Evolutionary conservation across 169 alveolate genomes (phyloP).

Genomic region (Eimeria falciformis): DNA sequence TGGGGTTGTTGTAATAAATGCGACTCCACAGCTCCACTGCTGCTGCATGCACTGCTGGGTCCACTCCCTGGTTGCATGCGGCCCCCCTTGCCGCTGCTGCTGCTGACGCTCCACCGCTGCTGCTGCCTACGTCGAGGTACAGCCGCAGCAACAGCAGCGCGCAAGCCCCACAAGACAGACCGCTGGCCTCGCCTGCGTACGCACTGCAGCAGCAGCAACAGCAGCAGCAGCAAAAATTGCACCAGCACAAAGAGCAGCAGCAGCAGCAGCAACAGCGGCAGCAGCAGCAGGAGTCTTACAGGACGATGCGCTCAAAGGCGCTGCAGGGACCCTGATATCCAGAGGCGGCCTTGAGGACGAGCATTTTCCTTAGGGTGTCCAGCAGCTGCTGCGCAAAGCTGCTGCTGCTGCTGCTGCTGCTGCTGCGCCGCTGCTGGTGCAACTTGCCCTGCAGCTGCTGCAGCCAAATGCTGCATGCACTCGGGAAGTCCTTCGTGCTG

Average conservation of each 20-base stretch:
- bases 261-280: neutral
- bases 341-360: conserved; percentile 52
- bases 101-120: conserved; percentile 2
- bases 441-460: conserved; percentile 57
- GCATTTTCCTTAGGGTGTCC: conserved; percentile 51
- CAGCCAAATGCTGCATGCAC: conserved; percentile 70
- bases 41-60: conserved; percentile 22
- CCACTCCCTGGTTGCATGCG: neutral
- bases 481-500: conserved; percentile 44
- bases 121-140: conserved; percentile 12
- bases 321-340: neutral
- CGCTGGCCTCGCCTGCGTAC: conserved; percentile 25
- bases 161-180: conserved; percentile 3
- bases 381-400: conserved; percentile 39
- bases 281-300: conserved; percentile 25
- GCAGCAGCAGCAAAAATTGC: conserved; percentile 1
- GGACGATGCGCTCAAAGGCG: conserved; percentile 31
- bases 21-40: conserved; percentile 29
- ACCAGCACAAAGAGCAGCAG: conserved; percentile 12
- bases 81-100: conserved; percentile 49
- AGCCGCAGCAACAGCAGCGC: conserved; percentile 49
- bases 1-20: conserved; percentile 36
- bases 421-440: neutral
- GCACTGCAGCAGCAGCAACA: conserved; percentile 64
- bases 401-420: conserved; percentile 69